Percentiles rank a stretch among this genome's conserved stretches.
Conservation (phyloP, 2,329 filamentous ascomycete genomes). For the Trichoderma citrinoviride region DNA sequence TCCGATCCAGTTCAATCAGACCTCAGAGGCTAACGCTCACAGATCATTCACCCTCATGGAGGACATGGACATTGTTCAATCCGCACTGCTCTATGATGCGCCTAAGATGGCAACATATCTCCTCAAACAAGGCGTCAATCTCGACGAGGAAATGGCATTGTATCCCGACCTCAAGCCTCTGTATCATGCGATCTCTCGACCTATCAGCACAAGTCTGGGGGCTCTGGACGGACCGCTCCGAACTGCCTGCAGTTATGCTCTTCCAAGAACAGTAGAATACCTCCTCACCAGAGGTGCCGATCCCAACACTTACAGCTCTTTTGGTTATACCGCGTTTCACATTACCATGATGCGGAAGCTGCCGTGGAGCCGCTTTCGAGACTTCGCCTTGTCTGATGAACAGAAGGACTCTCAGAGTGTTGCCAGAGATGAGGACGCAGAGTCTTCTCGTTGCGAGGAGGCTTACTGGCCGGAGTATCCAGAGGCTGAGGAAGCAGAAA, state of each 20-base stretch:
- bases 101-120: slow-evolving; percentile 7
- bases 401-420: background rate
- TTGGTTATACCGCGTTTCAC: slow-evolving; percentile 19
- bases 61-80: slow-evolving; percentile 1
- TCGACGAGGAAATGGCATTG: background rate
- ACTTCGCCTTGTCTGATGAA: background rate
- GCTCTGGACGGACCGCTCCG: slow-evolving; percentile 16
- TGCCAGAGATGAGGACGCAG: too few relatives aligned
- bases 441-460: too few relatives aligned
- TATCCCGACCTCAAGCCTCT: slow-evolving; percentile 14
- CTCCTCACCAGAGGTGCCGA: slow-evolving; percentile 17
- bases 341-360: background rate
- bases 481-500: background rate
- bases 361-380: slow-evolving; percentile 11
- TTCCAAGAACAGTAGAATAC: slow-evolving; percentile 7
- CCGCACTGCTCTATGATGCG: slow-evolving; percentile 18
- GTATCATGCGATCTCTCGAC: slow-evolving; percentile 10
- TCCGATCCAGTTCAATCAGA: background rate
- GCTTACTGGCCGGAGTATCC: background rate
- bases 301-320: slow-evolving; percentile 2
- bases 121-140: slow-evolving; percentile 8
- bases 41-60: background rate
- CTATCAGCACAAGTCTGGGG: background rate
- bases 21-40: background rate
- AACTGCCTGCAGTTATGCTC: slow-evolving; percentile 20